Conservation (phyloP, 306 rosid species). For the Vigna trinervia region DNA sequence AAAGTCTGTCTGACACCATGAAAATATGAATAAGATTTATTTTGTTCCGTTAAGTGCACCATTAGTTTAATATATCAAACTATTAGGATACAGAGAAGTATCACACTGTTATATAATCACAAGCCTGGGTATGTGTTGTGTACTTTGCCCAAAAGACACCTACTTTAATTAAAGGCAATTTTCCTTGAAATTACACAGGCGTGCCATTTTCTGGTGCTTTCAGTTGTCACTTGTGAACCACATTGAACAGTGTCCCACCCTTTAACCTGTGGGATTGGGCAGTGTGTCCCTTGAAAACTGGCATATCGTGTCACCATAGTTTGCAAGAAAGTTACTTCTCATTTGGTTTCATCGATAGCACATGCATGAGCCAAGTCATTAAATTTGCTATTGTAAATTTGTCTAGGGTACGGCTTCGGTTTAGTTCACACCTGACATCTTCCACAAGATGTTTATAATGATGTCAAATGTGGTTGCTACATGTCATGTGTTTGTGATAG, state of each 20-base stretch:
- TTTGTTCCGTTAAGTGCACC: neutral
- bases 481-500: neutral
- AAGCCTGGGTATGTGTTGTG: neutral
- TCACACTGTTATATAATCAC: too few species aligned
- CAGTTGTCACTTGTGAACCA: constrained; percentile 18
- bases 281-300: constrained; percentile 41
- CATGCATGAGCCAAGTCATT: neutral
- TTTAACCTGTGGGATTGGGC: constrained; percentile 32
- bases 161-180: too few species aligned
- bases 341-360: constrained; percentile 2
- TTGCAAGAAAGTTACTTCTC: neutral
- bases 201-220: constrained; percentile 38
- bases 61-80: neutral
- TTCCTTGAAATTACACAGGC: constrained; percentile 8
- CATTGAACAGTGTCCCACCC: constrained; percentile 26
- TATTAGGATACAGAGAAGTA: neutral
- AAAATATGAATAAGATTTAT: neutral
- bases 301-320: neutral
- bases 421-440: neutral
- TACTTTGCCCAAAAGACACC: neutral
- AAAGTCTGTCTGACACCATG: constrained; percentile 14
- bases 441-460: neutral
- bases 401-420: neutral
- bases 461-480: constrained; percentile 11
- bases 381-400: constrained; percentile 3